Conservation (phyloP, 2,329 filamentous ascomycete species). For the Simplicillium sp. region DNA sequence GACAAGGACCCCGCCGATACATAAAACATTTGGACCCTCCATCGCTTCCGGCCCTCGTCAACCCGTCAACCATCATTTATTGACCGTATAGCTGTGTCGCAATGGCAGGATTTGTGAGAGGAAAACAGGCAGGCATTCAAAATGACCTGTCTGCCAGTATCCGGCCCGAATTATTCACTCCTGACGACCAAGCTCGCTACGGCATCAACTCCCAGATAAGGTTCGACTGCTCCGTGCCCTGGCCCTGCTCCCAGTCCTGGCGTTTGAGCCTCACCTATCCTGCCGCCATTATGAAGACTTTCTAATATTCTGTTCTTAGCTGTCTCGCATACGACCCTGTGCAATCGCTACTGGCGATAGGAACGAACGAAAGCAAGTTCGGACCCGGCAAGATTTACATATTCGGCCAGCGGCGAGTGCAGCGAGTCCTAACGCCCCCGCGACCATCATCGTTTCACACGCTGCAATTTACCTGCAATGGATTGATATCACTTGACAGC, state of each 20-base stretch:
- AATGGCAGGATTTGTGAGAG: slow-evolving; percentile 83
- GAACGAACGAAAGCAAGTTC: slow-evolving; percentile 79
- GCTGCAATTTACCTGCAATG: slow-evolving; percentile 78
- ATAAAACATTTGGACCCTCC: slow-evolving; percentile 10
- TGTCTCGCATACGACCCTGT: slow-evolving; percentile 86
- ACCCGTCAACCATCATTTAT: too few species aligned
- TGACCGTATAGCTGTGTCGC: too few species aligned
- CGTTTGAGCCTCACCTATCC: not conserved
- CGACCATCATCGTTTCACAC: slow-evolving; percentile 65
- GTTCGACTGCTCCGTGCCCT: slow-evolving; percentile 24
- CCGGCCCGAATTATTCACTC: slow-evolving; percentile 64
- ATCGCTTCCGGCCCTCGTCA: too few species aligned
- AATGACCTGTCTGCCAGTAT: slow-evolving; percentile 83
- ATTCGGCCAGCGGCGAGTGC: slow-evolving; percentile 73
- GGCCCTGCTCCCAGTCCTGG: slow-evolving; percentile 1
- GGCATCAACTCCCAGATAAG: slow-evolving; percentile 71
- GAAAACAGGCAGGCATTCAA: slow-evolving; percentile 88
- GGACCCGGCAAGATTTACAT: slow-evolving; percentile 83
- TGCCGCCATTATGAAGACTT: not conserved
- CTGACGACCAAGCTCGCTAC: slow-evolving; percentile 76
- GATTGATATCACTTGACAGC: slow-evolving; percentile 73
- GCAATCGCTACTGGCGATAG: slow-evolving; percentile 86
- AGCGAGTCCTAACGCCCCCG: slow-evolving; percentile 62
- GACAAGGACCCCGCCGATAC: not conserved
- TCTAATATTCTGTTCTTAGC: slow-evolving; percentile 31